These are phyloP conservation scores for Apocynum venetum DNA, from an alignment of 257 asterid species.

Conservation along the genomic window DNA sequence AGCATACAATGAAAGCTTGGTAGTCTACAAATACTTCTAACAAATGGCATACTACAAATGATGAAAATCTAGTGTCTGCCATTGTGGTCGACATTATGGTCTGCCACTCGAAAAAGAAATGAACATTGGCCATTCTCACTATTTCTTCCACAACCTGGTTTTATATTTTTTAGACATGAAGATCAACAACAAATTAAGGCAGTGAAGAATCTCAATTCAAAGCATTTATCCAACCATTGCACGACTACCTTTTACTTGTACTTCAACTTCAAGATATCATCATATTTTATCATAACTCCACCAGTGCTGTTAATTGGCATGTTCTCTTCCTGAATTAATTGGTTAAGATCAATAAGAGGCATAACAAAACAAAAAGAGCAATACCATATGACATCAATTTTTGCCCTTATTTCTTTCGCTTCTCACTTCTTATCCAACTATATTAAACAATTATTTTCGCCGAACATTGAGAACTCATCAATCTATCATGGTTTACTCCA, in stretches of 20 bases:
- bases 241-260: not conserved
- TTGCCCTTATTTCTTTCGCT: not conserved
- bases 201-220: not conserved
- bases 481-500: not conserved
- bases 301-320: not conserved
- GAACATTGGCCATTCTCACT: constrained; percentile 44
- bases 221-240: not conserved
- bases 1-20: not conserved
- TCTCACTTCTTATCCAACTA: not conserved
- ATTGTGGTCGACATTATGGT: constrained; percentile 38
- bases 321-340: constrained; percentile 2
- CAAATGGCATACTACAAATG: not conserved
- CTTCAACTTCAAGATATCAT: not conserved
- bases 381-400: not conserved
- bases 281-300: not conserved
- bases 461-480: not conserved
- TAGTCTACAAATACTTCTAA: not conserved
- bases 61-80: constrained; percentile 17
- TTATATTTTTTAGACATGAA: not conserved
- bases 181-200: not conserved
- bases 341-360: not conserved
- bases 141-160: constrained; percentile 52
- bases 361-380: not conserved
- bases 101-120: constrained; percentile 35
- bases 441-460: too few species aligned